A percentile compares a stretch with the other conserved stretches of the same genome.
phyloP scores from a whole-genome alignment of 2,329 filamentous ascomycete genomes.

The Trichoderma atroviride region DNA sequence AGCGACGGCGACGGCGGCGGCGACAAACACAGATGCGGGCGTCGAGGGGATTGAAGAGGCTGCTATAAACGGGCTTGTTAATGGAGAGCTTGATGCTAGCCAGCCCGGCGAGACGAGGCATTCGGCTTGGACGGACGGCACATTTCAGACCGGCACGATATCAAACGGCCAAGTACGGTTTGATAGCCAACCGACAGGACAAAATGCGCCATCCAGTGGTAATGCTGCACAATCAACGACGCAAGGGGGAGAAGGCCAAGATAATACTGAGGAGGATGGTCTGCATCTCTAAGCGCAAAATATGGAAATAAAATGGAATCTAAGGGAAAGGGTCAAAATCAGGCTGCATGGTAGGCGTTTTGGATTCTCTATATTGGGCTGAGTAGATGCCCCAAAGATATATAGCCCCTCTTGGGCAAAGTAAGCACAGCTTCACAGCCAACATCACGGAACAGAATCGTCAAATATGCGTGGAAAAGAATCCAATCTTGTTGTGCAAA shows the following conservation, averaged over 20 bases:
- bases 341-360: slow-evolving; percentile 34
- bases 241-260: slow-evolving; percentile 58
- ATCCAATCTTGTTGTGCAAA: slow-evolving; percentile 20
- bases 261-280: slow-evolving; percentile 55
- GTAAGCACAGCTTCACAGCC: background rate
- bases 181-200: slow-evolving; percentile 37
- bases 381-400: slow-evolving; percentile 17
- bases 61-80: slow-evolving; percentile 5
- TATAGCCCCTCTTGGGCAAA: slow-evolving; percentile 16
- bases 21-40: slow-evolving; percentile 32
- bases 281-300: slow-evolving; percentile 57
- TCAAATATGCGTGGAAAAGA: background rate
- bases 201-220: slow-evolving; percentile 51
- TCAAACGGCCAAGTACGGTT: slow-evolving; percentile 53
- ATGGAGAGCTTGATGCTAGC: slow-evolving; percentile 4
- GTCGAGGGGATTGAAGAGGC: slow-evolving; percentile 24
- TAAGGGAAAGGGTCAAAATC: background rate
- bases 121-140: slow-evolving; percentile 63
- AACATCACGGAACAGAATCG: background rate
- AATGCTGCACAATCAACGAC: slow-evolving; percentile 62
- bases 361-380: slow-evolving; percentile 8
- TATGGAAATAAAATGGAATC: background rate
- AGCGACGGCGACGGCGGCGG: background rate
- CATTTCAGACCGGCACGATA: slow-evolving; percentile 63
- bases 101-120: slow-evolving; percentile 31